phyloP scores from a whole-genome alignment of 352 stramenopile genomes.

The Phytophthora fragariae region DNA sequence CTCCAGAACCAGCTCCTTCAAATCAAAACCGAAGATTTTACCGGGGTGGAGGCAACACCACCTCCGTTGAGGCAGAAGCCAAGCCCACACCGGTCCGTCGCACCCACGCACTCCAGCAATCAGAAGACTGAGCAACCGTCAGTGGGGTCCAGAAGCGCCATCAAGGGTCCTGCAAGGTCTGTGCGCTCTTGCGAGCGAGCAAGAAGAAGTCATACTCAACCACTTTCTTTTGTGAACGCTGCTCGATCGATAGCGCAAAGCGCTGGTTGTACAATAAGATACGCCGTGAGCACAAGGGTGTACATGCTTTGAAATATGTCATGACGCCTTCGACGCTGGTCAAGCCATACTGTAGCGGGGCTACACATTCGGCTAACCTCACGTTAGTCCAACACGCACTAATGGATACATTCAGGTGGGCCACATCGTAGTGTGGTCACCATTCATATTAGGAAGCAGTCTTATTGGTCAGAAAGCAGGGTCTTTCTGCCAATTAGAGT shows the following conservation, averaged over 20 bases:
- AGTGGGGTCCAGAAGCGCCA: not conserved
- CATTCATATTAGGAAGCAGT: too few relatives aligned
- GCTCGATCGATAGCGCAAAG: constrained; percentile 23
- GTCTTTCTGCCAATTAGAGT: too few relatives aligned
- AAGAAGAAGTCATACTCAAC: constrained; percentile 27
- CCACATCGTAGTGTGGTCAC: too few relatives aligned
- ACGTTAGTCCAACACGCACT: too few relatives aligned
- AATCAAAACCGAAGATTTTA: constrained; percentile 4
- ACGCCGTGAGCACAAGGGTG: not conserved
- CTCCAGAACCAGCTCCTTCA: constrained; percentile 17
- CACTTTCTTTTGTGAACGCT: constrained; percentile 31
- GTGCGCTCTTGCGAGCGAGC: not conserved
- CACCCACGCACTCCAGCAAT: constrained; percentile 1
- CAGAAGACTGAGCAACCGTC: constrained; percentile 1
- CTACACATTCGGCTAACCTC: too few relatives aligned
- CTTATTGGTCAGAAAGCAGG: too few relatives aligned
- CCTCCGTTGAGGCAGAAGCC: not conserved
- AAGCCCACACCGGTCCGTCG: not conserved
- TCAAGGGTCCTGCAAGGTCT: not conserved
- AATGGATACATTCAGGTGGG: too few relatives aligned
- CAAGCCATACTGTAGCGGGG: too few relatives aligned
- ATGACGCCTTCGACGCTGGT: too few relatives aligned
- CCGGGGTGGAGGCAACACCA: not conserved
- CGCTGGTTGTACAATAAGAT: constrained; percentile 20
- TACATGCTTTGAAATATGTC: constrained; percentile 25